These are phyloP conservation scores for Lentinus polychrous DNA, from an alignment of 1,284 basidiomycete species.

Conservation along the genomic window DNA sequence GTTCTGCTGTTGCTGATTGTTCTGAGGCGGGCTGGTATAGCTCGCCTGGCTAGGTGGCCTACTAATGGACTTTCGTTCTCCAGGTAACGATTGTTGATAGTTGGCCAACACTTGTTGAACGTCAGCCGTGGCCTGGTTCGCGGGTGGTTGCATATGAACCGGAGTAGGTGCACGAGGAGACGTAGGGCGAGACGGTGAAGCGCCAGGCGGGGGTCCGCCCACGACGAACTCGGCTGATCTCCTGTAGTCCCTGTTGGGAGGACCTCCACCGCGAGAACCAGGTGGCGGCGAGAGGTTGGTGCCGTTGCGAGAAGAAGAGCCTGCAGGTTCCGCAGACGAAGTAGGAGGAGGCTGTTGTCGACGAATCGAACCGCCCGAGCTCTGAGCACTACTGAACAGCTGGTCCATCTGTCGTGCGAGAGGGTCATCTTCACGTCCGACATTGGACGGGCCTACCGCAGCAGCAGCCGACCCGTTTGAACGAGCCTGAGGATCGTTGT, in stretches of 20 bases:
- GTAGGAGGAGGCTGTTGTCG: constrained; percentile 34
- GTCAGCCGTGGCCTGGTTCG: constrained; percentile 36
- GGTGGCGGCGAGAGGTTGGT: constrained; percentile 19
- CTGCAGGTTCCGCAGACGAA: constrained; percentile 15
- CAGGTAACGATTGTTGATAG: constrained; percentile 85
- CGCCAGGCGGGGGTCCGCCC: constrained; percentile 51
- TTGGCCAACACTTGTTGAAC: constrained; percentile 70
- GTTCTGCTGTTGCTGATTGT: constrained; percentile 28
- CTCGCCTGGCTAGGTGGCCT: constrained; percentile 27
- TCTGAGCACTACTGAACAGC: constrained; percentile 30
- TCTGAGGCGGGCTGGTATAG: constrained; percentile 19
- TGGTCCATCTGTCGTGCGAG: constrained; percentile 47
- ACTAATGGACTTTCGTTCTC: constrained; percentile 63
- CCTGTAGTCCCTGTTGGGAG: constrained; percentile 44
- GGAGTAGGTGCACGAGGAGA: constrained; percentile 69
- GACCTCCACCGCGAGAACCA: constrained; percentile 16
- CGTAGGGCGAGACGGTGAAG: constrained; percentile 51
- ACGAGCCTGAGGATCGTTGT: constrained; percentile 40
- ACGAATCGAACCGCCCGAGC: constrained; percentile 21
- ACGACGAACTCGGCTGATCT: constrained; percentile 68
- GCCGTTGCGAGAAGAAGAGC: constrained; percentile 13
- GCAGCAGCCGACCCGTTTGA: constrained; percentile 9
- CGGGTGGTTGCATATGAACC: constrained; percentile 69
- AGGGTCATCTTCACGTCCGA: constrained; percentile 50
- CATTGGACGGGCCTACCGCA: constrained; percentile 12